Conservation (phyloP, 192 early-diverging fungal genomes). For the Thamnidium elegans region DNA sequence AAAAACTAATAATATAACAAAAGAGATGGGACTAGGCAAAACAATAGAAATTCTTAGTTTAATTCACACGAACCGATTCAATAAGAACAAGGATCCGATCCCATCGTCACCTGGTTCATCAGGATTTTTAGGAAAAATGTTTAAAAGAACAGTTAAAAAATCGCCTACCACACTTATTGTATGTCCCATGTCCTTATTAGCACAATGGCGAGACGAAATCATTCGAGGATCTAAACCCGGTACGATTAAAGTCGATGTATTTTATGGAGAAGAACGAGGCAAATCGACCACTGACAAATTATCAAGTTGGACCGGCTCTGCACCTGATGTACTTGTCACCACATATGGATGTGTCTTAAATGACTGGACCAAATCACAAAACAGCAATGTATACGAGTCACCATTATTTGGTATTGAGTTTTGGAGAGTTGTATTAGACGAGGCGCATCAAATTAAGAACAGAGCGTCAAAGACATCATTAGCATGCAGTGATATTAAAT, state of each 20-base stretch:
- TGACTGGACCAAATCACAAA: conserved; percentile 25
- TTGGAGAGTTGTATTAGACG: conserved; percentile 88
- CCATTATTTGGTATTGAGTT: conserved; percentile 69
- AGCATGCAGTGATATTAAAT: conserved; percentile 66
- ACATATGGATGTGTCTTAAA: conserved; percentile 51
- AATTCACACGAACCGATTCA: conserved; percentile 43
- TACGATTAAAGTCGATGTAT: conserved; percentile 42
- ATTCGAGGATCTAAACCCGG: conserved; percentile 37
- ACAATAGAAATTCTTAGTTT: conserved; percentile 59
- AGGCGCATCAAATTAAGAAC: conserved; percentile 92
- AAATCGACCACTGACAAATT: conserved; percentile 27
- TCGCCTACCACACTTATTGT: conserved; percentile 50
- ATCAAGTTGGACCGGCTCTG: conserved; percentile 36
- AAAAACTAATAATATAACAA: not conserved
- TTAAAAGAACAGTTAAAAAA: conserved; percentile 18
- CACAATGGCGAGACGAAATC: conserved; percentile 54
- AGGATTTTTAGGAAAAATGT: not conserved
- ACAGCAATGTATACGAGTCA: conserved; percentile 10
- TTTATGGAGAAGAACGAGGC: conserved; percentile 40
- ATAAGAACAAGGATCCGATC: conserved; percentile 18
- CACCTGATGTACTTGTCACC: conserved; percentile 49
- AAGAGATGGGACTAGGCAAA: conserved; percentile 58
- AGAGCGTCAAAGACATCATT: conserved; percentile 69
- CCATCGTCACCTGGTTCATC: not conserved
- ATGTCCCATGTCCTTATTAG: conserved; percentile 53